Evolutionary conservation across 805 yeast genomes (phyloP).

Genomic region (Kregervanrija delftensis): DNA sequence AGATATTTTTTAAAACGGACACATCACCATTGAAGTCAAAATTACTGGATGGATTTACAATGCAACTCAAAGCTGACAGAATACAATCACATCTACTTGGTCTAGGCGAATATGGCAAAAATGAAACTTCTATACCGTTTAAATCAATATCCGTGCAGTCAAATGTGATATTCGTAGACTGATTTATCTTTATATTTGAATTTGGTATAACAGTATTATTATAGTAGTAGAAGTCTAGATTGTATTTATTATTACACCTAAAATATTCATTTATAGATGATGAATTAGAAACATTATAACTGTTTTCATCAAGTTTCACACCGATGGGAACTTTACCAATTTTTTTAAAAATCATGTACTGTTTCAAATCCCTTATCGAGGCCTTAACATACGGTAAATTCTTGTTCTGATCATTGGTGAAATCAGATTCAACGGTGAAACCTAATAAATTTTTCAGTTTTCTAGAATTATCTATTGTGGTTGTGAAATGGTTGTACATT

Average conservation of each 20-base stretch:
- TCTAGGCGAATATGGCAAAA: conserved; percentile 36
- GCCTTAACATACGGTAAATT: conserved; percentile 80
- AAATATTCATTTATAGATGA: conserved; percentile 8
- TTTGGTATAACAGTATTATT: conserved; percentile 2
- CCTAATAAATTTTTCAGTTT: conserved; percentile 74
- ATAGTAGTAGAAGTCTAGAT: conserved; percentile 13
- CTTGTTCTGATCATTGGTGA: conserved; percentile 62
- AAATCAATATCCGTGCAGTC: conserved; percentile 4
- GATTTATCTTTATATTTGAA: not conserved
- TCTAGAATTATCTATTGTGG: conserved; percentile 66
- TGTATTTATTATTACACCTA: conserved; percentile 9
- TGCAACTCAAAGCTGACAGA: conserved; percentile 33
- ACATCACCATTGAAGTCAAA: conserved; percentile 7
- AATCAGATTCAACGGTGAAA: conserved; percentile 88
- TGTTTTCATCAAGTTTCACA: conserved; percentile 3
- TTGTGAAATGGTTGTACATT: conserved; percentile 60
- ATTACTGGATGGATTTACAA: conserved; percentile 20
- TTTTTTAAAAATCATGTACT: conserved; percentile 42
- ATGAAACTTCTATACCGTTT: conserved; percentile 11
- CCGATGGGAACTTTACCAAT: conserved; percentile 36
- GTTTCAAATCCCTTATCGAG: conserved; percentile 77
- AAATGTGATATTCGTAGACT: not conserved
- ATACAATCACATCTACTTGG: conserved; percentile 38
- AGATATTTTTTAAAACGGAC: conserved; percentile 22
- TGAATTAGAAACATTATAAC: not conserved